Conservation (phyloP, 768 basidiomycete genomes). For the Hygrophoropsis aurantiaca region DNA sequence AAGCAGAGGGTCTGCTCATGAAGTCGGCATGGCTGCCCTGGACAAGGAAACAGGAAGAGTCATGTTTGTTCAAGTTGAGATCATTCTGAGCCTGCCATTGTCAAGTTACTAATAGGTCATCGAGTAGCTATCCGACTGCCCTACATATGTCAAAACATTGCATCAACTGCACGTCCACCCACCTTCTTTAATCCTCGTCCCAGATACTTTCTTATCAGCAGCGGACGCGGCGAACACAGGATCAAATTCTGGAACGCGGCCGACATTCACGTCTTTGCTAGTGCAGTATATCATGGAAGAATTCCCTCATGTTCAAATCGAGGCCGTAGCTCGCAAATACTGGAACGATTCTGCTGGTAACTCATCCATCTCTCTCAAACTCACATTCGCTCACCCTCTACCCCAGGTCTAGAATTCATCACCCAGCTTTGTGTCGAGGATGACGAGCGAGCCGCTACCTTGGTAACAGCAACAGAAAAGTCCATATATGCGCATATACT, state of each 20-base stretch:
- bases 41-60: slow-evolving; percentile 77
- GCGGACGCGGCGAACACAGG: slow-evolving; percentile 41
- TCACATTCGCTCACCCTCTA: not conserved
- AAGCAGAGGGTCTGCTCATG: slow-evolving; percentile 74
- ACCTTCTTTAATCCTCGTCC: slow-evolving; percentile 73
- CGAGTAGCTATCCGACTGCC: slow-evolving; percentile 74
- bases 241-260: slow-evolving; percentile 43
- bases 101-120: slow-evolving; percentile 3
- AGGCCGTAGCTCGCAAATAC: slow-evolving; percentile 73
- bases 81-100: not conserved
- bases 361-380: not conserved
- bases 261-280: slow-evolving; percentile 54
- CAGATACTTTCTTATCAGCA: slow-evolving; percentile 73
- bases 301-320: slow-evolving; percentile 65
- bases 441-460: slow-evolving; percentile 76
- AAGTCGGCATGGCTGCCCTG: slow-evolving; percentile 87
- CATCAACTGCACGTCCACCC: slow-evolving; percentile 81
- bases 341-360: slow-evolving; percentile 85
- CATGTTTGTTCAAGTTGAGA: slow-evolving; percentile 72
- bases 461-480: slow-evolving; percentile 83
- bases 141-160: slow-evolving; percentile 86
- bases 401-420: slow-evolving; percentile 73
- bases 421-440: slow-evolving; percentile 77
- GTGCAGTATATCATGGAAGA: slow-evolving; percentile 75
- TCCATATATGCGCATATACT: slow-evolving; percentile 37